Evolutionary conservation across 345 rosid species (phyloP).

Genomic region (Adansonia digitata): DNA sequence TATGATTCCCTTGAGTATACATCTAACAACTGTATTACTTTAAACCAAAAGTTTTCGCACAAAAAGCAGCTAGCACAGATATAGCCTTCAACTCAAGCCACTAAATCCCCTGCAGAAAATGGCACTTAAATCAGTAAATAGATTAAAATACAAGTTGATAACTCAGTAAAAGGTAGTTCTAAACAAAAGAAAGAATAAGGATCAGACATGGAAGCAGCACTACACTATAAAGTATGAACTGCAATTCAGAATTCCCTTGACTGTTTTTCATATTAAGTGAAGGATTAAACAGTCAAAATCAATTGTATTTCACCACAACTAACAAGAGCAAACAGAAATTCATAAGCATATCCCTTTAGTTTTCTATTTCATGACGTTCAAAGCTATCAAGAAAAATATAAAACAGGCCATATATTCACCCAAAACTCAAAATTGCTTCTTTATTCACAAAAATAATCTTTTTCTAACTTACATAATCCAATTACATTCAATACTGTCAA

Average conservation of each 20-base stretch:
- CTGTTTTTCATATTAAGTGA: not conserved
- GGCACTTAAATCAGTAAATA: not conserved
- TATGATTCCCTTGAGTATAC: conserved; percentile 33
- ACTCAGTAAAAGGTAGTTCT: not conserved
- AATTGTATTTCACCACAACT: not conserved
- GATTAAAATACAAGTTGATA: not conserved
- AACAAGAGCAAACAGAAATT: not conserved
- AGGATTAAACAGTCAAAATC: not conserved
- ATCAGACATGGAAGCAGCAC: not conserved
- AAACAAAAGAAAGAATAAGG: not conserved
- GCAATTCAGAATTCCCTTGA: not conserved
- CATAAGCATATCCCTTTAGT: not conserved
- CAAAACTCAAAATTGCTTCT: not conserved
- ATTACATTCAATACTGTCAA: not conserved
- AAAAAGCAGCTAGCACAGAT: not conserved
- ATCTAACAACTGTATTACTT: conserved; percentile 17
- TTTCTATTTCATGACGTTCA: not conserved
- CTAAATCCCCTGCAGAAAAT: not conserved
- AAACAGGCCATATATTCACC: not conserved
- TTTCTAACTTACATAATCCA: not conserved
- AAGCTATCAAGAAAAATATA: not conserved
- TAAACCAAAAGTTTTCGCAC: not conserved
- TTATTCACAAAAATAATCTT: not conserved
- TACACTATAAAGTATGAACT: not conserved
- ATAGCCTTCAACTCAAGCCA: conserved; percentile 8